These are phyloP conservation scores for Astrocystis sublimbata DNA, from an alignment of 495 filamentous ascomycete genomes.

Conservation along the genomic window DNA sequence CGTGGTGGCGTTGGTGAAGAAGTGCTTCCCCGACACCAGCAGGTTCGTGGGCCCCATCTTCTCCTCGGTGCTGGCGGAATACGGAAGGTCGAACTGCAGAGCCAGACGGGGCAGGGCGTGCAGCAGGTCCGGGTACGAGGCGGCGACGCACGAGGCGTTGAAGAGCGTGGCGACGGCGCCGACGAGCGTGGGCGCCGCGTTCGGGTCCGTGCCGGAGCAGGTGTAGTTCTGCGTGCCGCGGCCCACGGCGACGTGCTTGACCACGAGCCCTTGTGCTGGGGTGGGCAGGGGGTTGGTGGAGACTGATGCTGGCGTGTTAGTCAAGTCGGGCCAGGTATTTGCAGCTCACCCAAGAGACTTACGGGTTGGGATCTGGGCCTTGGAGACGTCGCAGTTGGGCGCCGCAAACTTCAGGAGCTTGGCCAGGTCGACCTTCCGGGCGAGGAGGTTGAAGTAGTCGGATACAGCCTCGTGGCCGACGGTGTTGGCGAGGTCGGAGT, in stretches of 20 bases:
- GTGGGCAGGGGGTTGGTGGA: conserved; percentile 47
- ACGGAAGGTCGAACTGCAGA: conserved; percentile 56
- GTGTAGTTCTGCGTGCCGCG: conserved; percentile 93
- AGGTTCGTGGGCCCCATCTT: conserved; percentile 55
- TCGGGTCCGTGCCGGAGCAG: conserved; percentile 61
- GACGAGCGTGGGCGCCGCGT: conserved; percentile 58
- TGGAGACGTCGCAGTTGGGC: conserved; percentile 54
- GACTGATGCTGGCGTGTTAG: conserved; percentile 12
- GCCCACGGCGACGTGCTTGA: conserved; percentile 80
- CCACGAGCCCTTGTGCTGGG: conserved; percentile 55
- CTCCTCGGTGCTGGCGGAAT: conserved; percentile 35
- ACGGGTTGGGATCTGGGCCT: conserved; percentile 48
- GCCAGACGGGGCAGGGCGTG: conserved; percentile 53
- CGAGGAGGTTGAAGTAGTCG: conserved; percentile 57
- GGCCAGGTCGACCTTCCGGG: conserved; percentile 46
- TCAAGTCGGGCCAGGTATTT: neutral
- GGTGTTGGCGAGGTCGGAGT: conserved; percentile 34
- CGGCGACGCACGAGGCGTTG: conserved; percentile 80
- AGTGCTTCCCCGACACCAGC: conserved; percentile 72
- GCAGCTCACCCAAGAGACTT: conserved; percentile 23
- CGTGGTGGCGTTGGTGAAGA: conserved; percentile 65
- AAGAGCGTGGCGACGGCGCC: conserved; percentile 87
- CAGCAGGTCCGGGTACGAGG: conserved; percentile 64
- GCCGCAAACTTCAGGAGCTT: conserved; percentile 36
- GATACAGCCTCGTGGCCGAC: conserved; percentile 44